Evolutionary conservation across 176 grass and related monocot species (phyloP), one percentile per base, ranked within the genome.

Genomic region (Echinochloa phyllopogon): DNA sequence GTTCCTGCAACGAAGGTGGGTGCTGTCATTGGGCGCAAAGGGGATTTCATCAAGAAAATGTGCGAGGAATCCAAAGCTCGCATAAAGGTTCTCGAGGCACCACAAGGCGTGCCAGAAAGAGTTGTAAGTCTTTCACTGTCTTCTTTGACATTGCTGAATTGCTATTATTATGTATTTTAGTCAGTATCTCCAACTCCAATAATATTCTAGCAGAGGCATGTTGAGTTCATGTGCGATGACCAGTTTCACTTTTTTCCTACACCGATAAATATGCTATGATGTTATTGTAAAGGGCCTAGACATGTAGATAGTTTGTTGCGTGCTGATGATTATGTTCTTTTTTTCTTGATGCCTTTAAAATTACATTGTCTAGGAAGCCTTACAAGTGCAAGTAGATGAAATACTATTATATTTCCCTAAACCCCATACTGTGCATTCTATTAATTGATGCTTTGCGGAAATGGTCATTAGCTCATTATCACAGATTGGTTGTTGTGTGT

Each of bases 21-120:
- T 44, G 89, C 91, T 27, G 69, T 99, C 40, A 99, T 99, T 82
- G 97, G 97, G 3, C 97, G 94, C 58, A 99, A 99, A 82, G 97
- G 97, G 49, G 97, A 99, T 77, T 92, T 87, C 59, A 99, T 99
- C 47, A 99, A 96, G 69, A 99, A 66, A 80, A 96, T 99, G 88
- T 94, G 91, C 10, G 96, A 99, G 86, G 96, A 99, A 83, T 96
- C 96, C 8, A 94, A 75, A 80, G 88, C 96, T 77, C 94, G 96
- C 55, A 99, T 99, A 43, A 99, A 95, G 89, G 91, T 99, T 58
- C 93, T 99, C 23, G 94, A 99, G 40, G 94, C 86, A 45, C 94
- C 96, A 69, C 94, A 90, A 73, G 88, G 91, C 41, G 90, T 87
- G 48, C 88, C 92, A 43, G 96, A 99, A 86, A 94, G 96, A 94